Conservation (phyloP, 2,329 filamentous ascomycete species). For the Ceratocystis eucalypticola region DNA sequence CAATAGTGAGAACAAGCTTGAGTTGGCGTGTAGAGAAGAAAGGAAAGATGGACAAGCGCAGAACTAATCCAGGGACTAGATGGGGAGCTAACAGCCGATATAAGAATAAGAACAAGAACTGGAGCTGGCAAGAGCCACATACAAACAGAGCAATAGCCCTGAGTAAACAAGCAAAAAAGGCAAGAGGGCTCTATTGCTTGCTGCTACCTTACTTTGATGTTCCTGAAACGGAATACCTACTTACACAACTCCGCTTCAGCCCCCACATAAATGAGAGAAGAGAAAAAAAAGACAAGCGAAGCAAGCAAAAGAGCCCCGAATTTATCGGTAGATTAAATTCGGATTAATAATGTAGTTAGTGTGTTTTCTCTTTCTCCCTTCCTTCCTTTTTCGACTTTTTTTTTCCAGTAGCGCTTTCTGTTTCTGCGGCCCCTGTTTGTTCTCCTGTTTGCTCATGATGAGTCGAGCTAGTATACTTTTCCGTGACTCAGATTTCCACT, state of each 20-base stretch:
- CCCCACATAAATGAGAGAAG: not conserved
- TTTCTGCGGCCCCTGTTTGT: not conserved
- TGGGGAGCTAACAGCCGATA: not conserved
- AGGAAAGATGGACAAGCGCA: not conserved
- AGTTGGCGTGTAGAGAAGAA: not conserved
- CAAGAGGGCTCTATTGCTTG: too few species aligned
- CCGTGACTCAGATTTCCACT: too few species aligned
- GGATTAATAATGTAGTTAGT: not conserved
- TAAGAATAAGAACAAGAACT: slow-evolving; percentile 11
- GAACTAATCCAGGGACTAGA: not conserved
- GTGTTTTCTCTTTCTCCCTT: not conserved
- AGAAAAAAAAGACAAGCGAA: not conserved
- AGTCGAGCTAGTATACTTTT: too few species aligned
- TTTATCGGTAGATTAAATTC: not conserved
- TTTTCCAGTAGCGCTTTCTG: not conserved
- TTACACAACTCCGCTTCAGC: not conserved
- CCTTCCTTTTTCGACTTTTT: not conserved
- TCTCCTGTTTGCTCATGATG: too few species aligned
- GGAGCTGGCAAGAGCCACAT: not conserved
- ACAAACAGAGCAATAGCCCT: too few species aligned
- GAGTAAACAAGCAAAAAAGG: too few species aligned
- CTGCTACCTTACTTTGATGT: not conserved
- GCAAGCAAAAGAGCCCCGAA: not conserved
- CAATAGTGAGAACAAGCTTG: not conserved
- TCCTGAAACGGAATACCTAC: not conserved